phyloP scores from a whole-genome alignment of 2,329 filamentous ascomycete species.

The Fusarium burgessii region DNA sequence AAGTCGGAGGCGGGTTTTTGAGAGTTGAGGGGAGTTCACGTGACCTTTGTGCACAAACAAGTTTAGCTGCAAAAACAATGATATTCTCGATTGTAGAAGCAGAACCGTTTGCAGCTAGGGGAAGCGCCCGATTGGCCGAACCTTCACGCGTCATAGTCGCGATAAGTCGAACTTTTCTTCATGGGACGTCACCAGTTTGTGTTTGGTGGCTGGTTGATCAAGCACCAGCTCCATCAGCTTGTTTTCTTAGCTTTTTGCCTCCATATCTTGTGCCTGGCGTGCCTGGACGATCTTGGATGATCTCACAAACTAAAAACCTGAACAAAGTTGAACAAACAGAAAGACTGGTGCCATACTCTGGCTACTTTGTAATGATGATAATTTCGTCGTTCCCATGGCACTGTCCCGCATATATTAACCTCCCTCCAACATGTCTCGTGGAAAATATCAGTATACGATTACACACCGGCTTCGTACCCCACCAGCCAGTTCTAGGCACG shows the following conservation, averaged over 20 bases:
- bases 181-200: conserved; percentile 9
- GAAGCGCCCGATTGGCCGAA: conserved; percentile 39
- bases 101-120: conserved; percentile 31
- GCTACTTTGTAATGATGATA: conserved; percentile 2
- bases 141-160: conserved; percentile 46
- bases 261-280: conserved; percentile 35
- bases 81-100: neutral
- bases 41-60: conserved; percentile 22
- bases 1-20: conserved; percentile 19
- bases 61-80: conserved; percentile 10
- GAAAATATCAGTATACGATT: conserved; percentile 33
- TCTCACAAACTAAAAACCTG: conserved; percentile 17
- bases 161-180: conserved; percentile 32
- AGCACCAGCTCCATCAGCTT: neutral
- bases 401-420: conserved; percentile 27
- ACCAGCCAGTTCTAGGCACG: conserved; percentile 22
- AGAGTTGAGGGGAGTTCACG: conserved; percentile 24
- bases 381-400: conserved; percentile 10
- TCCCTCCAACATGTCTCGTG: conserved; percentile 30
- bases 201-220: conserved; percentile 28
- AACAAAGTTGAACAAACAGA: neutral
- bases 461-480: conserved; percentile 30
- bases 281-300: conserved; percentile 30
- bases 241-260: conserved; percentile 24
- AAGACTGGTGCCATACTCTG: neutral